Evolutionary conservation across 768 basidiomycete species (phyloP), one percentile per base, ranked within the genome.

Genomic region (Hypsizygus marmoreus): DNA sequence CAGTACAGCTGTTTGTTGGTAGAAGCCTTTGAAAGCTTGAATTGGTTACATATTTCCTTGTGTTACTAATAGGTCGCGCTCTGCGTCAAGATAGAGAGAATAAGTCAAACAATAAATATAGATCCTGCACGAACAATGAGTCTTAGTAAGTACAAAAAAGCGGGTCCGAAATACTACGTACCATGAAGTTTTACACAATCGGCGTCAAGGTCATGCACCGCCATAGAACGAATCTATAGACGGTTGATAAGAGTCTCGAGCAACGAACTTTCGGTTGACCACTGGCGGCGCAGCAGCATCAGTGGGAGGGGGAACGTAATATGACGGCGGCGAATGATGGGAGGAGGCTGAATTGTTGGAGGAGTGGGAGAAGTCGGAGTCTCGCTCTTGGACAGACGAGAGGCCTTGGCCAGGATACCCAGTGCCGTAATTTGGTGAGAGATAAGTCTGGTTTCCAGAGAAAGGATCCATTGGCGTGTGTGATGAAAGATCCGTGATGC

Each of bases 201-300:
- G n/a, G 4, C 32, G 36, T 26, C 19, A 12, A 45, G 5, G 12
- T 37, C 29, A 43, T 24, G 39, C 40, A 31, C 46, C 68, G 23
- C 72, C 71, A 40, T 70, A 74, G 51, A 73, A 74, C 1, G 72
- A 74, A 56, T 74, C 72, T 45, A 70, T 55, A 20, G 70, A 71
- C 16, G 56, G 59, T 33, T 68, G 67, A 40, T 58, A 61, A 20
- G 66, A 64, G 33, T 51, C 53, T 31, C 64, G 62, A 16, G 13
- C 45, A 4, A 34, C 39, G 14, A 13, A n/a, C 20, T 31, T 34
- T 5, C 49, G 53, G 20, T 30, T 31, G 29, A 38, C 43, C 11
- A 19, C 34, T 4, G 45, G 45, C 6, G 43, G 43, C 11, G 38
- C 25, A 13, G 33, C 22, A n/a, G 24, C 14, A 23, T 45, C 28